These are phyloP conservation scores for Clitopilus passeckerianus DNA, from an alignment of 768 basidiomycete genomes.

Conservation along the genomic window DNA sequence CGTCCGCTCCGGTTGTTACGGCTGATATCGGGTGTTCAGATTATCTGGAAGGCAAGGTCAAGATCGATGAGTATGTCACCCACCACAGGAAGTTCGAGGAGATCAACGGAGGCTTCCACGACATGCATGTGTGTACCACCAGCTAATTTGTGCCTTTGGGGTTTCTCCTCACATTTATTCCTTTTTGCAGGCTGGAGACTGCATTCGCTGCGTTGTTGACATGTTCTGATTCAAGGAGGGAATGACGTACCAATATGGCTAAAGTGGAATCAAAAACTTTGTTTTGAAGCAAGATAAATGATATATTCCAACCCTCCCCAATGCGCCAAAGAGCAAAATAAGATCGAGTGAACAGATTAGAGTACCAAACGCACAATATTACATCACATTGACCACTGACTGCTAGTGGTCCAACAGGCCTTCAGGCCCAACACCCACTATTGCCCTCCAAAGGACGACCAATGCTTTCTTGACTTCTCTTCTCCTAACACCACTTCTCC, in stretches of 20 bases:
- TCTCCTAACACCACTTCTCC: slow-evolving; percentile 62
- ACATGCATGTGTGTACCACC: slow-evolving; percentile 83
- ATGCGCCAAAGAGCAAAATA: neutral
- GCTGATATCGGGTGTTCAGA: slow-evolving; percentile 37
- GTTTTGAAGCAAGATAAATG: neutral
- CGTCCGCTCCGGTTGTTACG: neutral
- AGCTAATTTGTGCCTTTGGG: too few relatives aligned
- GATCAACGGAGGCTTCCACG: slow-evolving; percentile 85
- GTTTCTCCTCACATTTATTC: neutral
- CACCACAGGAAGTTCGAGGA: slow-evolving; percentile 71
- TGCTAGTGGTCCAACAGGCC: slow-evolving; percentile 36
- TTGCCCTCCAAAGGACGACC: slow-evolving; percentile 62
- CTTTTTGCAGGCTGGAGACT: slow-evolving; percentile 63
- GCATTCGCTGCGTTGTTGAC: slow-evolving; percentile 94
- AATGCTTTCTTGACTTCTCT: slow-evolving; percentile 66
- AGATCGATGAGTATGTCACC: slow-evolving; percentile 95
- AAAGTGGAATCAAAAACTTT: neutral
- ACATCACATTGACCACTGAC: neutral
- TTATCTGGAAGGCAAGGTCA: slow-evolving; percentile 76
- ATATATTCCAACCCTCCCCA: neutral
- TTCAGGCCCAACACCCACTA: slow-evolving; percentile 48
- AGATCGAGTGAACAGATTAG: neutral
- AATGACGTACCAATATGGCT: neutral
- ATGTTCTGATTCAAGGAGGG: slow-evolving; percentile 47
- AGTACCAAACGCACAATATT: neutral